These are phyloP conservation scores for Solanum chmielewskii DNA, from an alignment of 257 asterid genomes.

Conservation along the genomic window DNA sequence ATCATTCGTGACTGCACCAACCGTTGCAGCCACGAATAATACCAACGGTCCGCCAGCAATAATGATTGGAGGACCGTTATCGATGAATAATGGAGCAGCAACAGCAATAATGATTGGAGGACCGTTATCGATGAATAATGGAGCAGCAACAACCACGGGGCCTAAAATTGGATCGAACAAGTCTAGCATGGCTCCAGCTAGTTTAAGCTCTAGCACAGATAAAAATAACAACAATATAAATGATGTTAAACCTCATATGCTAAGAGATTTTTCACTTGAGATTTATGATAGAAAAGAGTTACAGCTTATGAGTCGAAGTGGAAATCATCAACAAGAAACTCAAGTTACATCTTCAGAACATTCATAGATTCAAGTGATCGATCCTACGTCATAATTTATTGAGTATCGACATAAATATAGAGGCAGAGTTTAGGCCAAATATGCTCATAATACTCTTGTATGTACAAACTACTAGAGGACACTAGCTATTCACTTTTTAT, in stretches of 20 bases:
- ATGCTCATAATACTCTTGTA: not conserved
- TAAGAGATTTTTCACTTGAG: not conserved
- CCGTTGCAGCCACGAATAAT: not conserved
- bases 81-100: not conserved
- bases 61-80: not conserved
- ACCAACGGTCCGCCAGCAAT: not conserved
- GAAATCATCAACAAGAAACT: not conserved
- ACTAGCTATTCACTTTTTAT: not conserved
- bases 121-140: not conserved
- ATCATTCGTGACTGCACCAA: not conserved
- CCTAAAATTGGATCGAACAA: not conserved
- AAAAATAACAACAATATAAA: not conserved
- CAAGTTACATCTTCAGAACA: not conserved
- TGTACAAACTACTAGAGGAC: not conserved
- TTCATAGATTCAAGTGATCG: not conserved
- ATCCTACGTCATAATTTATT: not conserved
- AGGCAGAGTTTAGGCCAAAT: not conserved
- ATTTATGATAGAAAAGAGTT: constrained; percentile 1
- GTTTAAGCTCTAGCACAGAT: not conserved
- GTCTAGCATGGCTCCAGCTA: not conserved
- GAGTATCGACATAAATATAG: not conserved
- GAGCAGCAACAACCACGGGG: not conserved
- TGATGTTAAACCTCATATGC: not conserved
- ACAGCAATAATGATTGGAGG: not conserved
- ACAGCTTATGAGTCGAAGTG: not conserved